Evolutionary conservation across 345 rosid species (phyloP).

Genomic region (Clausena lansium): DNA sequence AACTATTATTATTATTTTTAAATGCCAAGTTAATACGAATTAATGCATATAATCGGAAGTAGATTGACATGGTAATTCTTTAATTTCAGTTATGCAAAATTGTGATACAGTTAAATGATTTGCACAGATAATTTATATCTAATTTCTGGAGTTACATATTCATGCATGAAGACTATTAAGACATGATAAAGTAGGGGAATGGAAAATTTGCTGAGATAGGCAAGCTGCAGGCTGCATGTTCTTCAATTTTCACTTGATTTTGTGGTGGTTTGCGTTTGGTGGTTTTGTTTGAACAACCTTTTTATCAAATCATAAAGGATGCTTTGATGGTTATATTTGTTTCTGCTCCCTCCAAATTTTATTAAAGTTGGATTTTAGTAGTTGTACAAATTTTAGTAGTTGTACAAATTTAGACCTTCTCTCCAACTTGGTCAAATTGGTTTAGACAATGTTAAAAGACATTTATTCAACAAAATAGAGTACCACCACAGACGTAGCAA

Average conservation of each 20-base stretch:
- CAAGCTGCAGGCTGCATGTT: background rate
- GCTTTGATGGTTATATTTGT: background rate
- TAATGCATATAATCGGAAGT: background rate
- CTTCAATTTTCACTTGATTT: background rate
- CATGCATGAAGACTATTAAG: background rate
- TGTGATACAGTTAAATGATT: background rate
- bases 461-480: background rate
- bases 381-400: background rate
- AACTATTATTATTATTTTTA: background rate
- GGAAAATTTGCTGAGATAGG: background rate
- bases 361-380: constrained; percentile 1
- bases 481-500: background rate
- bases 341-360: background rate
- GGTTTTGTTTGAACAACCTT: background rate
- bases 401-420: background rate
- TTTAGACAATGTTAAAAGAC: background rate
- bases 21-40: background rate
- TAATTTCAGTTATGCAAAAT: background rate
- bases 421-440: background rate
- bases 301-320: background rate
- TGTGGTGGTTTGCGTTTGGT: background rate
- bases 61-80: background rate
- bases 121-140: background rate
- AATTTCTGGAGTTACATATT: background rate
- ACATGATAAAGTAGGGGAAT: background rate